Base-by-base conservation (phyloP, 2,329 filamentous ascomycete genomes). In the Cladosporium sp. region DNA sequence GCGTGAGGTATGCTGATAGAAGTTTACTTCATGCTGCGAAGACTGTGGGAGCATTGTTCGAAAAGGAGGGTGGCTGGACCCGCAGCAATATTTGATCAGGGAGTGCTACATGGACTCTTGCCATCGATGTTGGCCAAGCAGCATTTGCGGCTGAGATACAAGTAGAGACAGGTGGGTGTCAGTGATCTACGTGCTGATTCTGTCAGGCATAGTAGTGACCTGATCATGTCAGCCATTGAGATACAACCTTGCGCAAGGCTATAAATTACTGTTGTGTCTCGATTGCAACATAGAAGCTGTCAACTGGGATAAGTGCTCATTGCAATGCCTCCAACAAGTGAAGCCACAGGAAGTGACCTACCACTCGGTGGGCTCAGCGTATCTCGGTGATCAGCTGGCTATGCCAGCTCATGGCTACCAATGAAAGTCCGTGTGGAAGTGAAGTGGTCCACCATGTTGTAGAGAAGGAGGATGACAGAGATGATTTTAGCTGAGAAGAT, bases 1-100 rank as follows among this genome's bases (percentile, higher is more conserved):
- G 78, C 0, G 76, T 80, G 1, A 74, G 83, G 32, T 85, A 81
- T 67, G 68, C 72, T 3, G 83, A 85, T 67, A 73, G 76, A 49
- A 77, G 76, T 66, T 69, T 84, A 32, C 70, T 85, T 30, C 67
- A 70, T n/a, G 78, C 79, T 0, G 78, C 78, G n/a, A 79, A 79
- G 54, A 72, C 72, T 43, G 77, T 82, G 5, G 81, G 78, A 1
- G 67, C 72, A 7, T 70, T 81, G 0, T 82, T 80, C 63, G 76
- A 78, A 67, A 64, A 66, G 1, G 74, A 80, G 57, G 80, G 79
- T 5, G 79, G 60, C 10, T 63, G 60, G 60, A 10, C 23, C 14
- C 46, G 46, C 7, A 62, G 30, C 21, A 62, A 62, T 51, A 14
- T 54, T n/a, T 54, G 18, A 54, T 54, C 49, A 32, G 5, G 30